A percentile compares a stretch with the other conserved stretches of the same genome.
phyloP scores from a whole-genome alignment of 225 moss, liverwort and hornwort genomes.

The Lunularia cruciata region DNA sequence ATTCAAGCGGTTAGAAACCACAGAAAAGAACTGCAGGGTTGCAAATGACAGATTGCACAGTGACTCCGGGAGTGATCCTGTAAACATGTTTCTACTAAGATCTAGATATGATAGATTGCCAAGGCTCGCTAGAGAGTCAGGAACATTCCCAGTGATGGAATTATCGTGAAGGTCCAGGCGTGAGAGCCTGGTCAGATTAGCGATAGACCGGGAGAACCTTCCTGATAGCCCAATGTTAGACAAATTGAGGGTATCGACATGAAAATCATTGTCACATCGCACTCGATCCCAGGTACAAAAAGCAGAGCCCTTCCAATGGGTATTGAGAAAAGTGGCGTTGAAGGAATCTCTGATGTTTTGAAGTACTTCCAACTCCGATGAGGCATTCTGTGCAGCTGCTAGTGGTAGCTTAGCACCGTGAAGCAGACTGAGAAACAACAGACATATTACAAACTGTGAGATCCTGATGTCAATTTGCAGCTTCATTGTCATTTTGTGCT shows the following conservation, averaged over 20 bases:
- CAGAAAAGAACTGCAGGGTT: not conserved
- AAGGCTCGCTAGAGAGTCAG: no score
- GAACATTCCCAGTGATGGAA: not conserved
- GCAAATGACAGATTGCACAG: not conserved
- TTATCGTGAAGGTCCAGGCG: not conserved
- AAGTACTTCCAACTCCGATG: constrained; percentile 3
- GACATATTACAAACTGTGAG: no score
- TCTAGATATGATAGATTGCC: not conserved
- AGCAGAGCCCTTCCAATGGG: not conserved
- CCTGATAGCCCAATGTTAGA: not conserved
- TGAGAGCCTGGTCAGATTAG: constrained; percentile 6
- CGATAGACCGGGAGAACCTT: not conserved
- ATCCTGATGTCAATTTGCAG: no score
- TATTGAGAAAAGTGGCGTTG: not conserved
- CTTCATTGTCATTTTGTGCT: no score
- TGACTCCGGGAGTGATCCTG: not conserved
- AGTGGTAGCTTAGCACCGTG: no score
- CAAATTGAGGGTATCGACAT: not conserved
- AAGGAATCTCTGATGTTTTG: not conserved
- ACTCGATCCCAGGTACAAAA: constrained; percentile 10
- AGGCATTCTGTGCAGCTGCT: not conserved
- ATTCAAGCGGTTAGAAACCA: not conserved
- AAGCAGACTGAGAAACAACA: no score
- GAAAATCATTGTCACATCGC: not conserved
- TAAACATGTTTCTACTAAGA: not conserved